Evolutionary conservation across 2,329 filamentous ascomycete genomes (phyloP), one percentile per base, ranked within the genome.

Genomic region (Pyrenochaeta sp.): DNA sequence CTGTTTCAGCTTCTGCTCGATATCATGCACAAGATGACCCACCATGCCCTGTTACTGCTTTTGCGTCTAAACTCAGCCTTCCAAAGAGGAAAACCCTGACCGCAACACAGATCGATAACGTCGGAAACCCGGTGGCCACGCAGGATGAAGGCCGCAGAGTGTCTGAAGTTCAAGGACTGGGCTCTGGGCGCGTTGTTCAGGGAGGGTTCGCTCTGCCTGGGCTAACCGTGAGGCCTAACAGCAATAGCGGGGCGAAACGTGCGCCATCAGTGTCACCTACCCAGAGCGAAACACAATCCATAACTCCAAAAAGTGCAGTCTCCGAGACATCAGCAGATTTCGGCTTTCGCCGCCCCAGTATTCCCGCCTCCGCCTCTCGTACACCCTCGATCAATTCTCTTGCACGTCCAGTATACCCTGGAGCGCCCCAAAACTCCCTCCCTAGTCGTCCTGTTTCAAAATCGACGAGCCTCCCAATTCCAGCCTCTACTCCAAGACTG

Each of bases 41-140:
- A 32, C 40, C 32, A 36, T 50, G 49, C 45, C 36, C 54, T 44
- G 41, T 52, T 61, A 59, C 67, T 58, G 60, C 61, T 63, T 59
- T 60, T 65, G 63, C 68, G 68, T 66, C 74, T 69, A 66, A 68
- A 63, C 65, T 77, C 52, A 63, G 73, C 58, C 67, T 79, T 53
- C 76, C 77, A 29, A 79, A 79, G 58, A 74, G 77, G 58, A 79
- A 78, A 72, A 72, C 76, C 66, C 70, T 80, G 74, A 77, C 75
- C 58, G 60, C 70, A 62, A 74, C 72, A 69, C 75, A 77, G 75
- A 70, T 76, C 68, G 67, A 72, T 58, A 76, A 75, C 51, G 72
- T 66, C 56, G 72, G 66, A 46, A 66, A 61, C 41, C 60, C 54
- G 48, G 61, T 62, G 47, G 54, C 59, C 23, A 63, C 60, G 50